Base-by-base conservation (phyloP, 202 grass and related monocot species). In the Dendrocalamus latiflorus region DNA sequence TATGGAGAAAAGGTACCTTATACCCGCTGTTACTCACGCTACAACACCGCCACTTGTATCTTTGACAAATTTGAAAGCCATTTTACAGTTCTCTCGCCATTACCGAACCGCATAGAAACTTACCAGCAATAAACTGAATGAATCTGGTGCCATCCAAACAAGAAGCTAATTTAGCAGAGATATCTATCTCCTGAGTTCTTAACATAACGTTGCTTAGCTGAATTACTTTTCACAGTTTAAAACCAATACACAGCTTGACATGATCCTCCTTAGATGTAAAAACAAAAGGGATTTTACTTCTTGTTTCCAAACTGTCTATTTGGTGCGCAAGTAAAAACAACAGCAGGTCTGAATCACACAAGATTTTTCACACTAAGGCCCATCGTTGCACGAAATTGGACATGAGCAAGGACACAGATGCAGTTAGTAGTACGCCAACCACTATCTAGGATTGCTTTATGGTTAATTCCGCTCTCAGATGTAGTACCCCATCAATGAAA, bases 391-490 rank as follows among this genome's bases (percentile, higher is more conserved):
- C 20, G 17, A 67, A 74, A 48, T 83, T 79, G 22, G 69, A 39
- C 62, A 65, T 2, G 5, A 20, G 59, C 61, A 59, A 77, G 49
- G 9, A 10, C 42, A 51, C 68, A 49, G 6, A 57, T 4, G 25
- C 70, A 39, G 75, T 87, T 87, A 90, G 88, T 74, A 68, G 60
- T 24, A 77, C 68, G 9, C 45, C 62, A 53, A 10, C 59, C 1
- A 44, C 81, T 39, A 28, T 68, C 84, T 88, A 89, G 14, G 91
- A 84, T 70, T 93, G 96, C 69, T 96, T 99, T 83, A 99, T 99
- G 15, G 96, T 99, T 78, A 99, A 87, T 64, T 96, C 96, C 0
- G 96, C 96, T 90, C 96, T 89, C 72, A 99, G 86, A 68, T 99
- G 93, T 75, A 99, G 88, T 75, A 89, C 90, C 49, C 89, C 96